Evolutionary conservation across 441 rosid species (phyloP).

Genomic region (Populus trichocarpa): DNA sequence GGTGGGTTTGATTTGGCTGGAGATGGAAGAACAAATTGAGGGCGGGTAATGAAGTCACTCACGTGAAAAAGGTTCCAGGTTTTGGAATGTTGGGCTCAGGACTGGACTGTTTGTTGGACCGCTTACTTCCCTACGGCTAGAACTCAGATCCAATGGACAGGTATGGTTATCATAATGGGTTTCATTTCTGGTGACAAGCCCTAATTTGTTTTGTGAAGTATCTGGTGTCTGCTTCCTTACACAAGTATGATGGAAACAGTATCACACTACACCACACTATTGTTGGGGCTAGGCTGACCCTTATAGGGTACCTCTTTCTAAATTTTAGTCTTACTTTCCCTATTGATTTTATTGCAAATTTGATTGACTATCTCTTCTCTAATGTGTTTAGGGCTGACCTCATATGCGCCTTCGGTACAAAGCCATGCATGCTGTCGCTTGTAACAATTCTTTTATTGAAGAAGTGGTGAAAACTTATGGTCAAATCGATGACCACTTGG

Average conservation of each 20-base stretch:
- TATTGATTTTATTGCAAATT: too few relatives aligned
- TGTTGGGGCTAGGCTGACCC: too few relatives aligned
- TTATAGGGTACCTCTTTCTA: too few relatives aligned
- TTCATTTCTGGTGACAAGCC: not conserved
- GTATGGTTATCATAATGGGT: not conserved
- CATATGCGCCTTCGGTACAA: not conserved
- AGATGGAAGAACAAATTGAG: not conserved
- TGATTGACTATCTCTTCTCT: not conserved
- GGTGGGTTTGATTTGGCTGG: not conserved
- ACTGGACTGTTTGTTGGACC: not conserved
- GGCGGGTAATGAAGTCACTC: conserved; percentile 7
- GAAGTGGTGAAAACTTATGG: not conserved
- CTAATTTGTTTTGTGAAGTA: too few relatives aligned
- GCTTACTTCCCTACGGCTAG: not conserved
- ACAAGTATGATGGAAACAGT: too few relatives aligned
- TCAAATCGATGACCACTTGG: not conserved
- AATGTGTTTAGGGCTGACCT: not conserved
- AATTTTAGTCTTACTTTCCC: not conserved
- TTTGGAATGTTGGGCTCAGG: not conserved
- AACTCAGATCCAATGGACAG: not conserved
- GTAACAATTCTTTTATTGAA: too few relatives aligned
- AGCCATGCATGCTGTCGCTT: not conserved
- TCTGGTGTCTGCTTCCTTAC: too few relatives aligned
- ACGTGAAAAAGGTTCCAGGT: not conserved
- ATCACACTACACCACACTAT: not conserved